Evolutionary conservation across 108 stramenopile species (phyloP).

Genomic region (Cyclotella choctawhatcheeana): DNA sequence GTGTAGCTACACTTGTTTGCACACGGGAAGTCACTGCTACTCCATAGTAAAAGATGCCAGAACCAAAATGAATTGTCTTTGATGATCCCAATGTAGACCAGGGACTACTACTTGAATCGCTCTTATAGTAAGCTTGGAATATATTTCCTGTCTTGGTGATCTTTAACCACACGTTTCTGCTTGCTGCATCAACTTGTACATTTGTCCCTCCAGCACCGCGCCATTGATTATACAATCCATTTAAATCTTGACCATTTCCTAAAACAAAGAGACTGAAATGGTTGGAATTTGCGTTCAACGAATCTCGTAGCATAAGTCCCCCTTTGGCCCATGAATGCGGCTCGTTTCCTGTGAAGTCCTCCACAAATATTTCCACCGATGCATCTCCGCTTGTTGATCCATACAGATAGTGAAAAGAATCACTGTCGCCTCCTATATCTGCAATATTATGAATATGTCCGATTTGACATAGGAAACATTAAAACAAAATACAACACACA

Average conservation of each 20-base stretch:
- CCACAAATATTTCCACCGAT: not conserved
- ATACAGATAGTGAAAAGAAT: not conserved
- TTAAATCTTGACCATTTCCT: too few species aligned
- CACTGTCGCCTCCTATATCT: not conserved
- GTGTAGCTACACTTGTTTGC: not conserved
- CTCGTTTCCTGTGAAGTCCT: not conserved
- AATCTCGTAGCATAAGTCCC: slow-evolving; percentile 28
- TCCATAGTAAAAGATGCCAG: too few species aligned
- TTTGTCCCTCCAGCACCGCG: not conserved
- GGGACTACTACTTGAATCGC: not conserved
- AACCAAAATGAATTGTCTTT: too few species aligned
- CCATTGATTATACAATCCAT: slow-evolving; percentile 20
- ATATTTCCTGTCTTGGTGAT: not conserved
- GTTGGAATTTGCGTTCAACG: not conserved
- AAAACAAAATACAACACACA: too few species aligned
- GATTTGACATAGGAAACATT: too few species aligned
- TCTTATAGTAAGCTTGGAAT: slow-evolving; percentile 7
- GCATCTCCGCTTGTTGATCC: not conserved
- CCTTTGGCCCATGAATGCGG: slow-evolving; percentile 8
- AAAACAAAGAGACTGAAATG: slow-evolving; percentile 17
- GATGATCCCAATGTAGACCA: not conserved
- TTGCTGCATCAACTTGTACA: too few species aligned
- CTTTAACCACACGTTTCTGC: not conserved
- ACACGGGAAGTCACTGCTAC: too few species aligned
- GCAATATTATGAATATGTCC: too few species aligned